phyloP scores from a whole-genome alignment of 495 filamentous ascomycete genomes.

The Astrocystis sublimbata region DNA sequence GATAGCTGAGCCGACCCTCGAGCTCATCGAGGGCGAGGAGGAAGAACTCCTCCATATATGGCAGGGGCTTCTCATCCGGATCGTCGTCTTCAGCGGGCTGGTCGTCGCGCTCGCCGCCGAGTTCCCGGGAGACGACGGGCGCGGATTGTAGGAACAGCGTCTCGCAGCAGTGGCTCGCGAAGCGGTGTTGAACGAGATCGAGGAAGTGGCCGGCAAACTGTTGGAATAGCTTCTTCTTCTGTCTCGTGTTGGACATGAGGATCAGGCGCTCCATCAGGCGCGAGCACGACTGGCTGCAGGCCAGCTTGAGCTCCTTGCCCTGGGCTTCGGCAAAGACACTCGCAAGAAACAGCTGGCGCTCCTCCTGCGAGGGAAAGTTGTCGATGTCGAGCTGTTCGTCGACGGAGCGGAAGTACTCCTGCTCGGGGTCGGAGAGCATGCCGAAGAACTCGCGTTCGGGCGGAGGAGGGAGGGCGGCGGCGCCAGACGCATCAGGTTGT shows the following conservation, averaged over 20 bases:
- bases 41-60: constrained; percentile 82
- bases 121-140: constrained; percentile 70
- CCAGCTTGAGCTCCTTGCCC: constrained; percentile 94
- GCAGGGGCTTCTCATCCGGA: constrained; percentile 37
- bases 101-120: constrained; percentile 49
- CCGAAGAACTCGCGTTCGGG: constrained; percentile 73
- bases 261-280: constrained; percentile 90
- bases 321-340: constrained; percentile 84
- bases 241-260: constrained; percentile 70
- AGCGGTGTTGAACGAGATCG: constrained; percentile 86
- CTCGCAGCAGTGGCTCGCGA: constrained; percentile 96
- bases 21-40: constrained; percentile 79
- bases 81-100: constrained; percentile 45
- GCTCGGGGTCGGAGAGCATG: constrained; percentile 83
- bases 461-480: constrained; percentile 29
- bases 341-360: constrained; percentile 74
- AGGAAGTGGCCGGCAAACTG: constrained; percentile 88
- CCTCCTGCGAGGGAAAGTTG: constrained; percentile 75
- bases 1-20: constrained; percentile 75
- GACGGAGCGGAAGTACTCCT: constrained; percentile 89
- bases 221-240: constrained; percentile 82
- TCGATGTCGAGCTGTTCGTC: constrained; percentile 87
- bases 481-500: constrained; percentile 16
- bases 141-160: constrained; percentile 83
- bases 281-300: constrained; percentile 92